A percentile compares a stretch with the other conserved stretches of the same genome.
Conservation (phyloP, 129 eudicot genomes). For the Pulicaria dysenterica region DNA sequence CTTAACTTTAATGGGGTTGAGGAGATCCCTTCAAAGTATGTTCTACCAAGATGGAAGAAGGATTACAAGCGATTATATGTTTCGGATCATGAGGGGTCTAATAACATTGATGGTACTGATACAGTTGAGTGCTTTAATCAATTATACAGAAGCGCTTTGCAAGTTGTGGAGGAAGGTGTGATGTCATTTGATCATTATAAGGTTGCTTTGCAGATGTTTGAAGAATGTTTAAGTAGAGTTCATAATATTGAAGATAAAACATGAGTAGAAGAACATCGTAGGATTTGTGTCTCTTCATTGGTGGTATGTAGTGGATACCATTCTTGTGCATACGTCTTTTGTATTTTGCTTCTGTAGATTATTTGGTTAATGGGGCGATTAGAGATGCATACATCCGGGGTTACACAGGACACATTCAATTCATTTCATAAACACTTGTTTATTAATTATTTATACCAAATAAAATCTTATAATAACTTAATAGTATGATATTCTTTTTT, state of each 20-base stretch:
- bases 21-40: slow-evolving; percentile 71
- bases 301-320: not conserved
- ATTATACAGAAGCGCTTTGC: slow-evolving; percentile 71
- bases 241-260: slow-evolving; percentile 58
- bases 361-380: not conserved
- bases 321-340: slow-evolving; percentile 18
- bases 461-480: no score
- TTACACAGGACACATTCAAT: no score
- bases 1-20: slow-evolving; percentile 86
- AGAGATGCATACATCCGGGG: no score
- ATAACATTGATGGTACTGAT: slow-evolving; percentile 33
- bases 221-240: slow-evolving; percentile 76
- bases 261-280: slow-evolving; percentile 33
- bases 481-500: no score
- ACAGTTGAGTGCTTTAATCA: slow-evolving; percentile 54
- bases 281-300: slow-evolving; percentile 9
- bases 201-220: slow-evolving; percentile 67
- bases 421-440: no score
- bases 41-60: slow-evolving; percentile 67
- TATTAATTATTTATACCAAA: no score
- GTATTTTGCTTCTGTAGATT: slow-evolving; percentile 16
- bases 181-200: slow-evolving; percentile 75
- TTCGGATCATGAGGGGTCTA: slow-evolving; percentile 41
- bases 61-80: slow-evolving; percentile 62
- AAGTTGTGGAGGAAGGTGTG: slow-evolving; percentile 89